Evolutionary conservation across 2,329 filamentous ascomycete species (phyloP).

Genomic region (Colletotrichum sansevieriae): DNA sequence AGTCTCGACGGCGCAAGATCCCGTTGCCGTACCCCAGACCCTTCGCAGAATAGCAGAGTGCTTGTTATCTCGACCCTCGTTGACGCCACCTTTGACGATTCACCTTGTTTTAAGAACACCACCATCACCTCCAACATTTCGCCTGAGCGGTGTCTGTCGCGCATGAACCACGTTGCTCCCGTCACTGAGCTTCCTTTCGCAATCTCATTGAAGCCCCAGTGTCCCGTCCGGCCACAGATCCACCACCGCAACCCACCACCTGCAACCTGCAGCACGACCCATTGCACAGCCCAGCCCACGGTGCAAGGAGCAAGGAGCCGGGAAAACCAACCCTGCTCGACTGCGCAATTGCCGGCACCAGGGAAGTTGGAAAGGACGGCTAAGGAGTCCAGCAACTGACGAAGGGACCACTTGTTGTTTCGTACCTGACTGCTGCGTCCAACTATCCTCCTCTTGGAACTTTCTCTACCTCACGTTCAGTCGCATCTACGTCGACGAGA

Average conservation of each 20-base stretch:
- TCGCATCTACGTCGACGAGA: constrained; percentile 18
- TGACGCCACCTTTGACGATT: constrained; percentile 6
- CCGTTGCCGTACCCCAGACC: background rate
- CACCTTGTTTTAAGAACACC: background rate
- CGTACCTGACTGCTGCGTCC: background rate
- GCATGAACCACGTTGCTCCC: constrained; percentile 19
- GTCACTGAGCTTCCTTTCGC: background rate
- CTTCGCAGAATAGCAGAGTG: background rate
- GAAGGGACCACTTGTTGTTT: constrained; percentile 23
- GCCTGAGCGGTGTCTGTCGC: background rate
- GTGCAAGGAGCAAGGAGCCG: constrained; percentile 18
- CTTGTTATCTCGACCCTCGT: background rate
- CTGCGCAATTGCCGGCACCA: constrained; percentile 30
- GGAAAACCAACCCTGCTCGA: constrained; percentile 20
- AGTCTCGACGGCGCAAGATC: background rate
- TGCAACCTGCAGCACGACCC: constrained; percentile 20
- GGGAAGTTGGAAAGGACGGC: background rate
- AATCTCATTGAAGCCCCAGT: constrained; percentile 1
- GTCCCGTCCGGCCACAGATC: constrained; percentile 25
- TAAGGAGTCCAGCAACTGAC: background rate
- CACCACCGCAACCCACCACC: constrained; percentile 19
- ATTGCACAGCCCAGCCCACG: constrained; percentile 30
- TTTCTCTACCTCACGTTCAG: background rate
- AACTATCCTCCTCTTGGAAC: constrained; percentile 13
- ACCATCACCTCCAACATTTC: background rate